Base-by-base conservation (phyloP, 148 eudicot species). In the Limonium bicolor region DNA sequence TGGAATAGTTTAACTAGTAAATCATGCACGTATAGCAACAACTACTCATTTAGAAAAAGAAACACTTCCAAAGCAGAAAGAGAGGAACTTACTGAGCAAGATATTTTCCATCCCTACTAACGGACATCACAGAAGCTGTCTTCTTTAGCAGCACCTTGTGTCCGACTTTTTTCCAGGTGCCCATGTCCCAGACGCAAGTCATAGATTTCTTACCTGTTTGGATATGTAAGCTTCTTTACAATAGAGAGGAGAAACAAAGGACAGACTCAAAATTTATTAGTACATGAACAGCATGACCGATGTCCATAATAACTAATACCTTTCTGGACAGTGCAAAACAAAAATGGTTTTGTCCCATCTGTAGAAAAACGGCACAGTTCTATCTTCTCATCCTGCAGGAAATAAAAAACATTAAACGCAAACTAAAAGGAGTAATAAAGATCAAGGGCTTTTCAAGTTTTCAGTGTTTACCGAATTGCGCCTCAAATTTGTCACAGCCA, bases 311-410 rank as follows among this genome's bases (percentile, higher is more conserved):
- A 22, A 21, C 37, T 50, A n/a, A 46, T 61, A 90, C 99, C 99
- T 71, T 68, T 78, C 48, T 72, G 79, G 56, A 76, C 62, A 31
- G 82, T 71, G 64, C 85, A 68, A 74, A 90, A 90, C 59, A 90
- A 57, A 64, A 90, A 90, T 20, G 99, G 99, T 65, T 71, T 80
- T 38, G 99, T 90, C 35, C 95, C 99, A 67, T 90, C 99, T 67
- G 71, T 85, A 2, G 99, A 90, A 71, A 90, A 90, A 36, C 95
- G 79, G 49, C 99, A 90, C 16, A 78, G 62, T 35, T 85, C 99
- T 55, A 90, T 68, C 46, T 69, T 75, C 56, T 90, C 99, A 74
- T 78, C 93, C 99, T 90, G 66, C 48, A 59, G 30, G 44, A 9
- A 29, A 20, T 10, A 34, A 41, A 39, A 39, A 14, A 37, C 45